Evolutionary conservation across 2,329 filamentous ascomycete species (phyloP).

Genomic region (Fusarium subglutinans): DNA sequence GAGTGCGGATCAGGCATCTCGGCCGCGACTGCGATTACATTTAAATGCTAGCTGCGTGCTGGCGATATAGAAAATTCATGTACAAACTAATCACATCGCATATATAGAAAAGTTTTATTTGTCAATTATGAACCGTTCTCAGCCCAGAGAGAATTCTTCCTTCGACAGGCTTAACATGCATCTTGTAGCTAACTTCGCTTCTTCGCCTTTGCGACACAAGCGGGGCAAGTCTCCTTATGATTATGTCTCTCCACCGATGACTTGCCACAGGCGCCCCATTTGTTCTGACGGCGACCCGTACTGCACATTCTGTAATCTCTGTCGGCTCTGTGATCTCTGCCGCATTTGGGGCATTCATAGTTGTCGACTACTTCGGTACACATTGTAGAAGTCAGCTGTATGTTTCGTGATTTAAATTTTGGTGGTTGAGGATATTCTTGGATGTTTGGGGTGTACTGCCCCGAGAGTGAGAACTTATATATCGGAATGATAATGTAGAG

Average conservation of each 20-base stretch:
- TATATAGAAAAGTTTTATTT: background rate
- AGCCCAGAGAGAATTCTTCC: rapidly evolving
- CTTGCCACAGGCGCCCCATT: background rate
- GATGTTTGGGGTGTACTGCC: rapidly evolving
- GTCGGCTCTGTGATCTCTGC: background rate
- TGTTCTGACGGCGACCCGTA: background rate
- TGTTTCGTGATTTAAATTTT: rapidly evolving
- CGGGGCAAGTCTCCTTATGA: background rate
- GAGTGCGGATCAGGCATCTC: background rate
- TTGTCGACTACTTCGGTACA: background rate
- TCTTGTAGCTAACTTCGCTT: background rate
- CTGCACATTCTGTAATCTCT: constrained; percentile 1
- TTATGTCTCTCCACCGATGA: background rate
- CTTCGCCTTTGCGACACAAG: background rate
- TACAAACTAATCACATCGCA: background rate
- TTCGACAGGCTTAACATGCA: rapidly evolving
- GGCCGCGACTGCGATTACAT: rapidly evolving
- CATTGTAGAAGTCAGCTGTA: background rate
- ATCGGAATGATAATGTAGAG: rapidly evolving
- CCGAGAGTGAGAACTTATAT: background rate
- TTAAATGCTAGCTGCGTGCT: background rate
- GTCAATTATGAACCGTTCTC: rapidly evolving
- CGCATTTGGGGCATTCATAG: background rate
- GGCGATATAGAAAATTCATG: background rate
- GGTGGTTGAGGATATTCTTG: rapidly evolving